A percentile compares a stretch with the other conserved stretches of the same genome.
Evolutionary conservation across 345 rosid genomes (phyloP).

Genomic region (Pistacia atlantica): DNA sequence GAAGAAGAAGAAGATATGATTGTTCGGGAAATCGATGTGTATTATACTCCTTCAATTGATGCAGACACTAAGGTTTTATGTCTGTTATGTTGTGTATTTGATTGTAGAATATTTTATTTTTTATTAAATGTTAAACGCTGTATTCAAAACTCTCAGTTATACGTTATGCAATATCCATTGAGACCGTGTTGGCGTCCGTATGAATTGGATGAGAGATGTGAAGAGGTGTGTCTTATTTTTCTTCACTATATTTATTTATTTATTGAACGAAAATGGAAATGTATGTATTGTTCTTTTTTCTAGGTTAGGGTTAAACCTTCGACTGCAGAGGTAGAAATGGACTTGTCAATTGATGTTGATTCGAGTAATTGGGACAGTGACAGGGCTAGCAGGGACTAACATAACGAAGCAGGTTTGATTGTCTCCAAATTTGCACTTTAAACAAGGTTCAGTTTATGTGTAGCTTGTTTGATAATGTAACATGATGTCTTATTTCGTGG

Average conservation of each 20-base stretch:
- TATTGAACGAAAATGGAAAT: neutral
- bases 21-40: conserved; percentile 88
- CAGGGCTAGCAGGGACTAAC: conserved; percentile 30
- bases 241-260: neutral
- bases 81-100: neutral
- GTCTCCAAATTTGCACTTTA: conserved; percentile 12
- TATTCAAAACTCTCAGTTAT: conserved; percentile 48
- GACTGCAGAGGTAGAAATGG: conserved; percentile 63
- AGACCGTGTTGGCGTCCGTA: conserved; percentile 91
- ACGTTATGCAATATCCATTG: conserved; percentile 82
- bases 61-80: conserved; percentile 47
- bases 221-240: conserved; percentile 51
- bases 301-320: conserved; percentile 83
- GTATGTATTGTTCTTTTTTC: conserved; percentile 10
- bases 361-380: conserved; percentile 54
- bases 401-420: conserved; percentile 65
- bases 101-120: neutral
- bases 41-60: conserved; percentile 58
- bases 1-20: conserved; percentile 60
- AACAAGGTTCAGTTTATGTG: neutral
- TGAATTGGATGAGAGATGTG: conserved; percentile 77
- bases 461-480: neutral
- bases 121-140: neutral
- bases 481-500: neutral
- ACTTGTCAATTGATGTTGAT: conserved; percentile 60